These are phyloP conservation scores for Huntiella savannae DNA, from an alignment of 2,329 filamentous ascomycete species.

Conservation along the genomic window DNA sequence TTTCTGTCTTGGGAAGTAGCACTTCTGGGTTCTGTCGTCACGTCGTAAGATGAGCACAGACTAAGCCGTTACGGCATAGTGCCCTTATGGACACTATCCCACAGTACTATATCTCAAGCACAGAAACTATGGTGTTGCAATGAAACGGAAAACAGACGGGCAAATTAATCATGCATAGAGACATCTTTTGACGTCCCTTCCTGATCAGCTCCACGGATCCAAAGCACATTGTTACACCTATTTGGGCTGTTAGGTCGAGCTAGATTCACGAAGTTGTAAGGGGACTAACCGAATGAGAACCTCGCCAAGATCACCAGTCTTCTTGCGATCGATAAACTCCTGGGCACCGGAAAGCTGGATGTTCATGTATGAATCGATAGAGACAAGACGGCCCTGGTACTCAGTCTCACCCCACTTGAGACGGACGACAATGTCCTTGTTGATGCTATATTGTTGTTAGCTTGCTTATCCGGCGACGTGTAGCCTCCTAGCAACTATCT, in stretches of 20 bases:
- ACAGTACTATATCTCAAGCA: too few relatives aligned
- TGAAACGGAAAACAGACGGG: too few relatives aligned
- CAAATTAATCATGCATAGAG: slow-evolving; percentile 36
- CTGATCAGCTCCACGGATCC: slow-evolving; percentile 48
- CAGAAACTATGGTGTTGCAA: too few relatives aligned
- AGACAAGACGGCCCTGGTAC: slow-evolving; percentile 85
- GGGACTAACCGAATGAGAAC: slow-evolving; percentile 64
- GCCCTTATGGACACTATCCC: too few relatives aligned
- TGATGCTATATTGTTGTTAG: slow-evolving; percentile 37
- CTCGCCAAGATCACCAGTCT: slow-evolving; percentile 67
- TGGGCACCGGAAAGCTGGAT: slow-evolving; percentile 79
- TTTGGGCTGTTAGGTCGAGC: slow-evolving; percentile 4
- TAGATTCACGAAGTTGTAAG: not conserved
- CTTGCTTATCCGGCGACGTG: not conserved
- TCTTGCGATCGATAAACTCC: slow-evolving; percentile 80
- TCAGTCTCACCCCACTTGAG: slow-evolving; percentile 97
- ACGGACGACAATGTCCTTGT: slow-evolving; percentile 76
- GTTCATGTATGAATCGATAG: slow-evolving; percentile 98
- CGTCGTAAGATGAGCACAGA: too few relatives aligned
- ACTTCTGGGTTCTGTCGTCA: too few relatives aligned
- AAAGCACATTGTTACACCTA: slow-evolving; percentile 94
- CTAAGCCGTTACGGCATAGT: too few relatives aligned
- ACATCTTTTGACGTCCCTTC: slow-evolving; percentile 22
- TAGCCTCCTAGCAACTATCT: too few relatives aligned
- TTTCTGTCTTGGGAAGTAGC: too few relatives aligned